phyloP scores from a whole-genome alignment of 1,139 yeast genomes.

The Kluyveromyces sp. region DNA sequence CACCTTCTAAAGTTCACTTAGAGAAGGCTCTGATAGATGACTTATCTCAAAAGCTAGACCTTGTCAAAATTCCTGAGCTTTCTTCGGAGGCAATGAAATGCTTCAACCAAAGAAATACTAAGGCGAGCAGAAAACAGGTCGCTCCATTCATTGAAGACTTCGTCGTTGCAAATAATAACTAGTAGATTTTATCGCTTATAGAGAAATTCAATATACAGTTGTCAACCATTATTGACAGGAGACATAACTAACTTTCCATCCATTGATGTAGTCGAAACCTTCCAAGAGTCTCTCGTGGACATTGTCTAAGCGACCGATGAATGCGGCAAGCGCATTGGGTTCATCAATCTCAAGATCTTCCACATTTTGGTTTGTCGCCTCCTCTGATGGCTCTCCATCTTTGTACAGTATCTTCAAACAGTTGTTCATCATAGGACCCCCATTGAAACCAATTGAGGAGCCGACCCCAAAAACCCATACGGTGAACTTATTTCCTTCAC shows the following conservation, averaged over 20 bases:
- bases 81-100: slow-evolving; percentile 14
- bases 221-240: slow-evolving; percentile 2
- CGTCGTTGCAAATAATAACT: slow-evolving; percentile 7
- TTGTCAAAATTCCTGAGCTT: slow-evolving; percentile 20
- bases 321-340: slow-evolving; percentile 12
- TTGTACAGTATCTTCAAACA: slow-evolving; percentile 24
- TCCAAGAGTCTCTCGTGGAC: slow-evolving; percentile 13
- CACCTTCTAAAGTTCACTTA: slow-evolving; percentile 15
- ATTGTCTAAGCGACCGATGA: slow-evolving; percentile 12
- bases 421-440: slow-evolving; percentile 9
- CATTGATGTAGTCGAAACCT: slow-evolving; percentile 9
- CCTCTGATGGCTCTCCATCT: slow-evolving; percentile 3
- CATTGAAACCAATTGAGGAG: slow-evolving; percentile 15
- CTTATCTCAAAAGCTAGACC: slow-evolving; percentile 33
- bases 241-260: slow-evolving; percentile 24
- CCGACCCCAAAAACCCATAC: slow-evolving; percentile 28
- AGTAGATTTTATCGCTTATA: not conserved
- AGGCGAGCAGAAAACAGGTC: slow-evolving; percentile 80
- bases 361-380: slow-evolving; percentile 11
- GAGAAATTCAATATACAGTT: not conserved
- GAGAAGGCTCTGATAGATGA: slow-evolving; percentile 30
- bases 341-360: slow-evolving; percentile 16
- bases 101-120: slow-evolving; percentile 47
- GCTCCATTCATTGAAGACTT: slow-evolving; percentile 45
- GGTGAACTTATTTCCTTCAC: slow-evolving; percentile 7